Conservation (phyloP, 192 early-diverging fungal genomes). For the Ramicandelaber brevisporus region DNA sequence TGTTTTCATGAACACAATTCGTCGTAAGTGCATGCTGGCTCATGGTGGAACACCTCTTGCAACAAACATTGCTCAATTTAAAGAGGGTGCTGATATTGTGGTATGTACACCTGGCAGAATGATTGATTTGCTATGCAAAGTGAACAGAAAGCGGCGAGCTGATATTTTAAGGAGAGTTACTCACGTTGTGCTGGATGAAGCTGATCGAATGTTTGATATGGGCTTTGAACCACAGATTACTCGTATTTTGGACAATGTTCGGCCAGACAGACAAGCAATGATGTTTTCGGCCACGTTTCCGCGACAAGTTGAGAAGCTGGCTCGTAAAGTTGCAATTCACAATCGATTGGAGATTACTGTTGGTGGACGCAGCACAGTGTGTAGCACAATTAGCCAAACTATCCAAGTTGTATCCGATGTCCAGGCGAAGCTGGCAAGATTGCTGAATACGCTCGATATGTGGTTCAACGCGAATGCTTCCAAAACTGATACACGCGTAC, state of each 20-base stretch:
- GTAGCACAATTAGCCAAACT: constrained; percentile 63
- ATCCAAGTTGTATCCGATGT: constrained; percentile 69
- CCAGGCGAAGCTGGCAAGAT: constrained; percentile 52
- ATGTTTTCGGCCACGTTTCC: constrained; percentile 93
- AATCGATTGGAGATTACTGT: constrained; percentile 93
- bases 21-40: constrained; percentile 69
- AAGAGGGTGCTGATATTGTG: constrained; percentile 74
- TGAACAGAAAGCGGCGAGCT: too few relatives aligned
- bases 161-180: constrained; percentile 56
- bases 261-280: constrained; percentile 67
- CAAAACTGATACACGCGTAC: constrained; percentile 35
- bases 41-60: constrained; percentile 72
- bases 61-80: constrained; percentile 70
- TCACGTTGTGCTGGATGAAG: constrained; percentile 91
- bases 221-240: constrained; percentile 96
- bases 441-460: constrained; percentile 72
- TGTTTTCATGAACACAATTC: constrained; percentile 64
- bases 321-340: constrained; percentile 80
- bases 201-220: constrained; percentile 96
- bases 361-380: constrained; percentile 75
- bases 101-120: constrained; percentile 80
- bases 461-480: constrained; percentile 40
- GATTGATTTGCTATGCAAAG: constrained; percentile 63
- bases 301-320: constrained; percentile 84
- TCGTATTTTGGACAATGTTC: constrained; percentile 79